phyloP scores from a whole-genome alignment of 2,329 filamentous ascomycete genomes.

The Mariannaea sp. region DNA sequence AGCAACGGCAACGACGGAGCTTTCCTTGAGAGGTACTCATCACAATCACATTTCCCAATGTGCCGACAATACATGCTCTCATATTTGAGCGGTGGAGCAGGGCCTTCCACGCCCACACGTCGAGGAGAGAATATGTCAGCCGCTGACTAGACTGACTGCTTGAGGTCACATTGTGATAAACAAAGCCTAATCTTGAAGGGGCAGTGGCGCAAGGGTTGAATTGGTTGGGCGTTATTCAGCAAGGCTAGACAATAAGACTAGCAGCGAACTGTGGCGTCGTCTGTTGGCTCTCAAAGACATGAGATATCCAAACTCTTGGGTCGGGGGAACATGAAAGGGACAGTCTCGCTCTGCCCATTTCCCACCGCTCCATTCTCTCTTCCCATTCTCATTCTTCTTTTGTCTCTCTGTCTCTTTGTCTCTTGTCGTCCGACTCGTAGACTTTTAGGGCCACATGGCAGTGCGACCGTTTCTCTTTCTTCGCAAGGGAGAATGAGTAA shows the following conservation, averaged over 20 bases:
- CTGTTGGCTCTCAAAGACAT: slow-evolving; percentile 19
- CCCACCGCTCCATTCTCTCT: not conserved
- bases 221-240: slow-evolving; percentile 7
- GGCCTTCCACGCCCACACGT: no score
- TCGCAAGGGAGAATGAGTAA: not conserved
- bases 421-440: not conserved
- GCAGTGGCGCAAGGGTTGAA: not conserved
- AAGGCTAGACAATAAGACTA: slow-evolving; percentile 15
- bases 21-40: not conserved
- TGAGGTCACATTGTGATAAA: not conserved
- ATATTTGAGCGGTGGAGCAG: no score
- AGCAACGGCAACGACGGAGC: not conserved
- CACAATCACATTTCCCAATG: not conserved
- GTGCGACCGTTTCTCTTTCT: not conserved
- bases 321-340: not conserved
- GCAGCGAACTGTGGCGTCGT: slow-evolving; percentile 11
- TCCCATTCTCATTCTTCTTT: not conserved
- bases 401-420: not conserved
- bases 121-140: no score
- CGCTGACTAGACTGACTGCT: slow-evolving; percentile 11
- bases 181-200: not conserved
- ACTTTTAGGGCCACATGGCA: not conserved
- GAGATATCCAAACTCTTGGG: slow-evolving; percentile 26
- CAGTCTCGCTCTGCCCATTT: not conserved
- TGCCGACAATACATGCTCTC: slow-evolving; percentile 6